These are phyloP conservation scores for Carex scoparia DNA, from an alignment of 176 grass and related monocot genomes.

Conservation along the genomic window DNA sequence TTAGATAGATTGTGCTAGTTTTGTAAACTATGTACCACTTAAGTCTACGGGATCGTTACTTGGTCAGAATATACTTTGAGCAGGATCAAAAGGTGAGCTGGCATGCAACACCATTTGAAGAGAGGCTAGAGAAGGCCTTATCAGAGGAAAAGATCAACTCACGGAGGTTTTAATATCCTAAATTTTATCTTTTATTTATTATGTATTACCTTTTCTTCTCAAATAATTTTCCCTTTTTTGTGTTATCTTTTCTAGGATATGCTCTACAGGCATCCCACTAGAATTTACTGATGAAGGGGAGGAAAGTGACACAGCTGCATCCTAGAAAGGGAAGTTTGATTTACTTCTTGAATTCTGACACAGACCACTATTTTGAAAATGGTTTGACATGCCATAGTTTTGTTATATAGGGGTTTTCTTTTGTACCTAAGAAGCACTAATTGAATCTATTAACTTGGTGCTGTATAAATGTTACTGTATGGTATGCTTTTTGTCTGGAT, in stretches of 20 bases:
- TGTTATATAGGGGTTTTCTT: conserved; percentile 32
- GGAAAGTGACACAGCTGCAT: conserved; percentile 67
- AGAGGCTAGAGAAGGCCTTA: conserved; percentile 95
- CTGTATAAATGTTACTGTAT: conserved; percentile 1
- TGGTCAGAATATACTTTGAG: conserved; percentile 14
- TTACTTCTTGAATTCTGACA: conserved; percentile 35
- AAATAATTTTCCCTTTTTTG: neutral
- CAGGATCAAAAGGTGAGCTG: conserved; percentile 93
- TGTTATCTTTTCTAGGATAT: conserved; percentile 42
- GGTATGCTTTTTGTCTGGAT: neutral
- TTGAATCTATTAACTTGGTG: neutral
- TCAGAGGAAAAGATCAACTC: conserved; percentile 68
- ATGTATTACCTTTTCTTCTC: neutral
- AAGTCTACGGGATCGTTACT: neutral
- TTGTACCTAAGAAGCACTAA: conserved; percentile 19
- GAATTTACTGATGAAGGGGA: conserved; percentile 61
- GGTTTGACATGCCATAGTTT: conserved; percentile 24
- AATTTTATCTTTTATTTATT: neutral
- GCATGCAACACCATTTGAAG: conserved; percentile 79
- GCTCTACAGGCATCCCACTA: conserved; percentile 34
- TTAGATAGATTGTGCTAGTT: neutral
- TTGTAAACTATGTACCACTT: neutral
- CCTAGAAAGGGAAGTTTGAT: conserved; percentile 26
- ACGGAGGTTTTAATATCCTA: conserved; percentile 42
- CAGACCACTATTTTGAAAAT: conserved; percentile 17